Conservation (phyloP, 2,329 filamentous ascomycete genomes). For the Aspergillus ustus region DNA sequence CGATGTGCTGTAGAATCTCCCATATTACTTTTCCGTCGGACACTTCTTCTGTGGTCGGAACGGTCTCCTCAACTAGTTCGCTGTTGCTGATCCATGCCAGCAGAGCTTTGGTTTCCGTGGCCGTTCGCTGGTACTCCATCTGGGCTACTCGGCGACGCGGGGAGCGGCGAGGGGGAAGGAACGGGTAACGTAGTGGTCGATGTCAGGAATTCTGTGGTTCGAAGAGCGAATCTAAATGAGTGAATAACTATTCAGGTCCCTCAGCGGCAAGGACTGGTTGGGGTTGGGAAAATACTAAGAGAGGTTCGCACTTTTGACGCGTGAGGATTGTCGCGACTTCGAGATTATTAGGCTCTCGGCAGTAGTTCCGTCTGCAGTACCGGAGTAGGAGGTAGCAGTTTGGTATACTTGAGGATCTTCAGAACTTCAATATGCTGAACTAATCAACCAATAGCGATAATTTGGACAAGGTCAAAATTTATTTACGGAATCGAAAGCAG, state of each 20-base stretch:
- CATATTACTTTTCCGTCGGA: constrained; percentile 52
- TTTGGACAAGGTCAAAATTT: neutral
- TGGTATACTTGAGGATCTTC: neutral
- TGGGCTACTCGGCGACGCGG: constrained; percentile 23
- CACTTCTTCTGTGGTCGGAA: constrained; percentile 47
- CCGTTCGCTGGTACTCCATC: constrained; percentile 52
- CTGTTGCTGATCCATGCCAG: constrained; percentile 55
- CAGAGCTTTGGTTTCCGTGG: constrained; percentile 51
- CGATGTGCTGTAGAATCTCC: constrained; percentile 55
- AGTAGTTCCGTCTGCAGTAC: neutral
- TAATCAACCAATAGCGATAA: neutral
- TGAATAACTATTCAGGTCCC: constrained; percentile 11
- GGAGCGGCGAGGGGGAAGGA: constrained; percentile 11
- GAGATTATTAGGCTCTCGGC: constrained; percentile 11
- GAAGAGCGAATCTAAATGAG: neutral
- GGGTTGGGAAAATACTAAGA: neutral
- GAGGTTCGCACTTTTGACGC: constrained; percentile 6
- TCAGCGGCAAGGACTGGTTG: neutral
- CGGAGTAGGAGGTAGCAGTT: too few species aligned
- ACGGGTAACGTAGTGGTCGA: constrained; percentile 16
- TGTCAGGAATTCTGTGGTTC: constrained; percentile 30
- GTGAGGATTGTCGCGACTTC: constrained; percentile 13
- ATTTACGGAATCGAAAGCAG: neutral
- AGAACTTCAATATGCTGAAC: neutral
- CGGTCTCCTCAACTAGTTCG: constrained; percentile 45